Base-by-base conservation (phyloP, 768 basidiomycete genomes). In the Serendipita sp. region DNA sequence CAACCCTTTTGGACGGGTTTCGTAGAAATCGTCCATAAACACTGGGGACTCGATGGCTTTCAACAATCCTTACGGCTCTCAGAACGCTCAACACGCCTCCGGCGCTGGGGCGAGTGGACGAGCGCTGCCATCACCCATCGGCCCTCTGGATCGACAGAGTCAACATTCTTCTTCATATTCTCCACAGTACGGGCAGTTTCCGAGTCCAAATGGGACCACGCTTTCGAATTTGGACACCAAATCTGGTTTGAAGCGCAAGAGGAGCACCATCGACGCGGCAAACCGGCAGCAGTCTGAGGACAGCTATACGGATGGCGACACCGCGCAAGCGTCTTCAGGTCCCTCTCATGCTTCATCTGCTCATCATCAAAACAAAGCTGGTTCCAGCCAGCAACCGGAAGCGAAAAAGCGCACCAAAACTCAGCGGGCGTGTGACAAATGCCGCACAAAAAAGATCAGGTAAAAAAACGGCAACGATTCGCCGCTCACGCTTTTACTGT, bases 371-470 rank as follows among this genome's bases (percentile, higher is more conserved):
- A 51, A 51, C 13, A 33, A 28, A 22, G 31, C 24, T 31, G 20
- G 22, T 4, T 11, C 20, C 28, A 22, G 17, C 22, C 53, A 58
- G 53, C 17, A 26, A 22, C 17, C 3, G 17, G 53, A 58, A 11
- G 24, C 30, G 13, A 90, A 88, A 76, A 94, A 94, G 73, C 84
- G 91, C 62, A 90, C 88, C 13, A 95, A 95, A 76, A 95, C 90
- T 13, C 86, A 88, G 71, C 82, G 92, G 60, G 92, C 92, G 4
- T 95, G 92, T 70, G 92, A 95, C 71, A 87, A 86, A 42, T 94
- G 91, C 74, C 82, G 91, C 53, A 84, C 82, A 69, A 84, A 90
- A 65, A 94, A 95, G 79, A 93, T 95, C 71, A 81, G 91, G 77
- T 80, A 45, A 67, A 78, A n/a, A n/a, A n/a, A n/a, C n/a, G n/a